These are phyloP conservation scores for Saccharomycopsis oosterbeekiorum DNA, from an alignment of 805 yeast genomes.

Conservation along the genomic window DNA sequence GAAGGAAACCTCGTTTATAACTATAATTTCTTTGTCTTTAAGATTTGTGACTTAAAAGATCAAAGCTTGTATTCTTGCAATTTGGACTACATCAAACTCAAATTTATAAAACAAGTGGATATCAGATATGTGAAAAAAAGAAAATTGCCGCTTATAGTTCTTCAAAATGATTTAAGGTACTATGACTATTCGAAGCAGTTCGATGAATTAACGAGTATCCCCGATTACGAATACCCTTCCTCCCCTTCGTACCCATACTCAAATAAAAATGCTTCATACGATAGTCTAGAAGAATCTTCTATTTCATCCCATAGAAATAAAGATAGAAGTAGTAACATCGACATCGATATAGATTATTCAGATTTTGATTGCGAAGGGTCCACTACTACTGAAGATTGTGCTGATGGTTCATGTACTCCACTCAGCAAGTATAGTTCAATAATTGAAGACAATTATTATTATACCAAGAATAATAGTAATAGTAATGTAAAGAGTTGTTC, in stretches of 20 bases:
- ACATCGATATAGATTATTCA: background rate
- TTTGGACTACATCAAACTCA: background rate
- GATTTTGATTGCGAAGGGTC: background rate
- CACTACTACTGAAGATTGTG: background rate
- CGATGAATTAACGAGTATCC: background rate
- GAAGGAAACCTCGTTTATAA: background rate
- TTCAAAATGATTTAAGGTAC: background rate
- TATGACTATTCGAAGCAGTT: background rate
- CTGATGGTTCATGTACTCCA: background rate
- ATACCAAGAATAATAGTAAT: background rate
- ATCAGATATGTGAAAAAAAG: background rate
- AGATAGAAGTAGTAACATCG: background rate
- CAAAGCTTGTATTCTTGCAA: background rate
- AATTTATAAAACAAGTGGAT: background rate
- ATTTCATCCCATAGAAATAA: background rate
- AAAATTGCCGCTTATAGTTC: background rate
- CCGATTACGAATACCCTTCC: background rate
- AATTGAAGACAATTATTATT: background rate
- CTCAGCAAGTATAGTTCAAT: background rate
- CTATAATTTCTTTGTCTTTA: background rate
- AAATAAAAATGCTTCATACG: background rate
- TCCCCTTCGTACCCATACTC: background rate
- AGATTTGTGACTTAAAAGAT: background rate
- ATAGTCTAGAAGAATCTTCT: background rate
- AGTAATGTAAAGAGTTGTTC: background rate